Base-by-base conservation (phyloP, 208 protist genomes). In the Blastocrithidia nonstop region DNA sequence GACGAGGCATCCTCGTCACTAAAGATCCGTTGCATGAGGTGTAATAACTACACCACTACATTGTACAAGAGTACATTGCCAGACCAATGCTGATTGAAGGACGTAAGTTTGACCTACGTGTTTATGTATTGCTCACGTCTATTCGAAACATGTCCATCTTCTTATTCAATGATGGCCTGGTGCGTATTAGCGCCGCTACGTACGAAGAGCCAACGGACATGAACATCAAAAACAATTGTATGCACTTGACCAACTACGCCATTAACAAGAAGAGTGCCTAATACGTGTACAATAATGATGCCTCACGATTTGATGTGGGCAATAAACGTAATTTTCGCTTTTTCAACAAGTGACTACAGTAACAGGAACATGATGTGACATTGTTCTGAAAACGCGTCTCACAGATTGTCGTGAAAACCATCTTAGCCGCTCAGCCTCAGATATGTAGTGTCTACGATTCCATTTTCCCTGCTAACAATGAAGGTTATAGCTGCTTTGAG, bases 211-310 rank as follows among this genome's bases (percentile, higher is more conserved):
- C 83, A 8, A 88, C 36, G 6, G 71, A 81, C 25, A 41, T 43
- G 7, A 96, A 96, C 62, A 46, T 72, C 36, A 66, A 75, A 36
- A 88, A 93, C 49, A 50, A 57, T 41, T 96, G 74, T 65, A 93
- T 94, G 70, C 96, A 98, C 61, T 66, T 98, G 42, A 98, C 96
- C 27, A 98, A 98, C 79, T 97, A 97, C 67, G 84, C 94, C 21
- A 73, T 98, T 19, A 97, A 97, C 65, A 97, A 97, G 59, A 65
- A 81, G 31, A 90, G 54, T 55, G 58, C 77, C 21, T 60, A 94
- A 15, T 97, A 94, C 65, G 75, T 93, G 19, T 87, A 80, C 50
- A 95, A 95, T 67, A 72, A 64, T 7, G 73, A 95, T 28, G 49
- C 65, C 3, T 59, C 63, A 6, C 70, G 78, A 45, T 66, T 74